phyloP scores from a whole-genome alignment of 306 rosid species.

The Argentina anserina region DNA sequence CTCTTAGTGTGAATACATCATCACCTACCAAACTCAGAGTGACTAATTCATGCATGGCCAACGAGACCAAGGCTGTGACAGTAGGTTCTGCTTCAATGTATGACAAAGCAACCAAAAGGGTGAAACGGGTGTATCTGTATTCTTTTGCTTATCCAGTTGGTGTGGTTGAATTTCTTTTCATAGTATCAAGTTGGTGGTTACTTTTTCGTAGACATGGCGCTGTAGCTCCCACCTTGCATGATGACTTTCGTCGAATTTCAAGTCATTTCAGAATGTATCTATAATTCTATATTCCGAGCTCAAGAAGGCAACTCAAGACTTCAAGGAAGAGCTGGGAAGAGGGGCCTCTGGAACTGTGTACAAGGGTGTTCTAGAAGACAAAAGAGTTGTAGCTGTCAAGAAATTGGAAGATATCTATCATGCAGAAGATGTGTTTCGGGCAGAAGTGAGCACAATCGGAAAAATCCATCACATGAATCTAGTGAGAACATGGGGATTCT shows the following conservation, averaged over 20 bases:
- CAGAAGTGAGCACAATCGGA: constrained; percentile 48
- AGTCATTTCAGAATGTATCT: constrained; percentile 22
- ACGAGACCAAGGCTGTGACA: neutral
- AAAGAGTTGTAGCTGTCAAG: constrained; percentile 35
- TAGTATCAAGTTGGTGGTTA: constrained; percentile 4
- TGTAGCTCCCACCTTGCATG: neutral
- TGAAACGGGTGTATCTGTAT: constrained; percentile 9
- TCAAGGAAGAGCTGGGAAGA: constrained; percentile 41
- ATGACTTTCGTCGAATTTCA: neutral
- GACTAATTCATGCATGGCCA: neutral
- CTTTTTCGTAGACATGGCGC: constrained; percentile 27
- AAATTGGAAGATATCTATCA: constrained; percentile 27
- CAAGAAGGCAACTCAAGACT: constrained; percentile 40
- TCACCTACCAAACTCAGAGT: neutral
- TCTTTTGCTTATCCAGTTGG: constrained; percentile 3
- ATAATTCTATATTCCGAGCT: constrained; percentile 36
- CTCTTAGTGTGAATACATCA: constrained; percentile 3
- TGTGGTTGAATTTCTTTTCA: neutral
- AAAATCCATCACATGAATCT: constrained; percentile 50
- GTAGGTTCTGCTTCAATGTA: constrained; percentile 1
- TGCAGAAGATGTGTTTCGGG: constrained; percentile 40
- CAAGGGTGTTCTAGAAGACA: constrained; percentile 27
- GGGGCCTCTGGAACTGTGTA: constrained; percentile 41
- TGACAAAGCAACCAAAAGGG: neutral
- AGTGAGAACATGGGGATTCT: constrained; percentile 48